Evolutionary conservation across 2,329 filamentous ascomycete genomes (phyloP).

Genomic region (Aspergillus aculeatus): DNA sequence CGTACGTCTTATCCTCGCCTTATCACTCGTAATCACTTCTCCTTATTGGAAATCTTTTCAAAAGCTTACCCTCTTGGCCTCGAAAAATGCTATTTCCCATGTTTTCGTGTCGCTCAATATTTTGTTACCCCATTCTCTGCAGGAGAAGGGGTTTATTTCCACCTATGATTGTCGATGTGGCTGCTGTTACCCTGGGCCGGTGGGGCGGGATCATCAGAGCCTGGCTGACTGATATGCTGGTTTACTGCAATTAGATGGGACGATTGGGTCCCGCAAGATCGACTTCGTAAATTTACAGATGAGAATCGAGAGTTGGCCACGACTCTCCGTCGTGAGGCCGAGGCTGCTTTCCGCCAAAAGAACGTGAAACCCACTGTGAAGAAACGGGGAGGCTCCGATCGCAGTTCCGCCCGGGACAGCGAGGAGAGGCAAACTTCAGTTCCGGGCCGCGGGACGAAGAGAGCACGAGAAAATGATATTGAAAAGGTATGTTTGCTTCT

Average conservation of each 20-base stretch:
- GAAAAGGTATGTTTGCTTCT: constrained; percentile 43
- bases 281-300: constrained; percentile 88
- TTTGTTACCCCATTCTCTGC: background rate
- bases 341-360: constrained; percentile 35
- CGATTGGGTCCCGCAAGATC: constrained; percentile 94
- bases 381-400: constrained; percentile 43
- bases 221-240: constrained; percentile 14
- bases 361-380: constrained; percentile 37
- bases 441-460: constrained; percentile 45
- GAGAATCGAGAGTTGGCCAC: constrained; percentile 87
- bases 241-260: constrained; percentile 67
- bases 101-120: no score
- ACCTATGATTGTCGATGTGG: constrained; percentile 2
- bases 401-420: constrained; percentile 44
- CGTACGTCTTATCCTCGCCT: constrained; percentile 54
- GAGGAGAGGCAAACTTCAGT: constrained; percentile 47
- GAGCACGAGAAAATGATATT: constrained; percentile 48
- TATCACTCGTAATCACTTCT: constrained; percentile 6
- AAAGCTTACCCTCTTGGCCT: background rate
- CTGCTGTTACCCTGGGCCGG: background rate
- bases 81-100: background rate
- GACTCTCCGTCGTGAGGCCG: constrained; percentile 46
- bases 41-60: background rate
- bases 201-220: background rate
- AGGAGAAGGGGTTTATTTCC: background rate